phyloP scores from a whole-genome alignment of 2,329 filamentous ascomycete genomes.

The Fusarium armeniacum region DNA sequence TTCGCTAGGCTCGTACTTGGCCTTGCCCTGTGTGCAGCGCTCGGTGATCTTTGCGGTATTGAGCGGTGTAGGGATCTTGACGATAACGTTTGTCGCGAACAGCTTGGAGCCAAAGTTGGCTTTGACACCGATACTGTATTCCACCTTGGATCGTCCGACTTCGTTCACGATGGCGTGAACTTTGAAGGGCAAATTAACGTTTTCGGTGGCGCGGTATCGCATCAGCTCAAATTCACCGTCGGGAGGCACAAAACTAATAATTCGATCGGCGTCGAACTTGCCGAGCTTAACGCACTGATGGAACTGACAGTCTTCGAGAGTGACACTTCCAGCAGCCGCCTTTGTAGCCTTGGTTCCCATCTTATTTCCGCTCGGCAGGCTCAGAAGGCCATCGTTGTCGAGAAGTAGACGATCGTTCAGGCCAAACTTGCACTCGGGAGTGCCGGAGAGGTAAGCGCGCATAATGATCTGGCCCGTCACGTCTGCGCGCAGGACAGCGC shows the following conservation, averaged over 20 bases:
- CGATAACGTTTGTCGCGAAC: conserved; percentile 95
- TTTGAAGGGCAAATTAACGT: conserved; percentile 98
- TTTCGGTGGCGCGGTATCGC: conserved; percentile 98
- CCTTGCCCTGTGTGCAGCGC: conserved; percentile 94
- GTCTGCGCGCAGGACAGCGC: conserved; percentile 93
- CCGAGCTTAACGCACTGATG: conserved; percentile 98
- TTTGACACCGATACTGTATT: conserved; percentile 97
- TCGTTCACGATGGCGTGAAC: conserved; percentile 99
- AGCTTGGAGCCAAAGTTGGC: conserved; percentile 97
- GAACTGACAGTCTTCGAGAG: conserved; percentile 97
- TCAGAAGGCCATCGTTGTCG: conserved; percentile 78
- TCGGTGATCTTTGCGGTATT: conserved; percentile 96
- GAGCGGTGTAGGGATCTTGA: conserved; percentile 93
- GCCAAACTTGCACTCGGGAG: conserved; percentile 98
- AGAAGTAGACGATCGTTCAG: conserved; percentile 94
- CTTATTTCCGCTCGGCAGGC: conserved; percentile 79
- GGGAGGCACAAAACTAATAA: conserved; percentile 96
- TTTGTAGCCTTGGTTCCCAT: conserved; percentile 91
- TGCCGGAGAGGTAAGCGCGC: conserved; percentile 96
- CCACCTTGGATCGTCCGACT: conserved; percentile 95
- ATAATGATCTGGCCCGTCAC: conserved; percentile 98
- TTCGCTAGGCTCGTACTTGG: conserved; percentile 97
- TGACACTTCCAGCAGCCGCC: conserved; percentile 94
- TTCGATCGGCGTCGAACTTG: conserved; percentile 95
- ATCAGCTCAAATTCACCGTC: conserved; percentile 99